phyloP scores from a whole-genome alignment of 352 stramenopile genomes.

The Saprolegnia diclina region DNA sequence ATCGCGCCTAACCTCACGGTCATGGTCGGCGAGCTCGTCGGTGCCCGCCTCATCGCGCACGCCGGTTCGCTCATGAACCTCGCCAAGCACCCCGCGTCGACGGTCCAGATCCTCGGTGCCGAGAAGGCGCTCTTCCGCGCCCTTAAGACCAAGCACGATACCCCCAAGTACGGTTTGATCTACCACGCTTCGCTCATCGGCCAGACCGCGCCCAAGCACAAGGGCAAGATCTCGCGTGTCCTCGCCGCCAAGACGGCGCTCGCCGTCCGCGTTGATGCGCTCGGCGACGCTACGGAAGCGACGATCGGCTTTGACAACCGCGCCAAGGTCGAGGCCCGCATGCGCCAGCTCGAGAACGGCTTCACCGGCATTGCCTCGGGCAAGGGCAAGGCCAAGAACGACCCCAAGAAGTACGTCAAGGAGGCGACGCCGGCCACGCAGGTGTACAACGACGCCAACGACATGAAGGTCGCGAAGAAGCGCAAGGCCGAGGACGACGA shows the following conservation, averaged over 20 bases:
- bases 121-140: conserved; percentile 99
- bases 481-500: conserved; percentile 42
- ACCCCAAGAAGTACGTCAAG: conserved; percentile 89
- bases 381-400: conserved; percentile 87
- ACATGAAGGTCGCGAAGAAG: conserved; percentile 94
- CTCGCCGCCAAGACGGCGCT: conserved; percentile 98
- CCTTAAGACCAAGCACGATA: conserved; percentile 99
- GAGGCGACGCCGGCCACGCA: conserved; percentile 48
- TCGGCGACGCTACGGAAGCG: conserved; percentile 93
- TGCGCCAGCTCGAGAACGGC: conserved; percentile 97
- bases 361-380: conserved; percentile 74
- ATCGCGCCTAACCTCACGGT: conserved; percentile 99
- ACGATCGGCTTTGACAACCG: conserved; percentile 97
- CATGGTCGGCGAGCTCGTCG: conserved; percentile 98
- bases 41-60: conserved; percentile 98
- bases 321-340: conserved; percentile 96
- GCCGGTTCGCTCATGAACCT: conserved; percentile 99
- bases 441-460: conserved; percentile 92
- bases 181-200: conserved; percentile 99
- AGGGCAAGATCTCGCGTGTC: conserved; percentile 99
- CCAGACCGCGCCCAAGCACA: conserved; percentile 99
- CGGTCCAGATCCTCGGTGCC: conserved; percentile 98
- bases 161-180: conserved; percentile 99
- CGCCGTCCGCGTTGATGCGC: conserved; percentile 98
- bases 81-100: conserved; percentile 98